phyloP scores from a whole-genome alignment of 2,329 filamentous ascomycete genomes.

The Grosmannia serpens region DNA sequence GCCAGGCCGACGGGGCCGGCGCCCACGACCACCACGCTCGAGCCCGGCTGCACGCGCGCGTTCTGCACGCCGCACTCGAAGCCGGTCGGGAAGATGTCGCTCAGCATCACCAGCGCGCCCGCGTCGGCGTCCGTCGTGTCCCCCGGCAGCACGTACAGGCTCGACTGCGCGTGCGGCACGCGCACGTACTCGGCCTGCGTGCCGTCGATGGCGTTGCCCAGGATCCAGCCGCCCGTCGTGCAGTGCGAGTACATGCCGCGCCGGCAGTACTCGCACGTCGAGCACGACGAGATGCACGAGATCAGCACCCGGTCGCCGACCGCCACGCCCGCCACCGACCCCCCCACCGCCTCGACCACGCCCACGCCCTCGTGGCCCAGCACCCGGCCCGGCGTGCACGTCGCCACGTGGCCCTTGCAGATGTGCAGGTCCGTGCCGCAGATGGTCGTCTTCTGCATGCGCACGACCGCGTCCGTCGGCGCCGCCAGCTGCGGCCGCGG shows the following conservation, averaged over 20 bases:
- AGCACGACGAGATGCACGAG: constrained; percentile 38
- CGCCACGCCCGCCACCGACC: constrained; percentile 32
- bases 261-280: constrained; percentile 37
- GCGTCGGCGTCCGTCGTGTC: constrained; percentile 24
- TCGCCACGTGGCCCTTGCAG: constrained; percentile 39
- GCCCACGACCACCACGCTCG: constrained; percentile 42
- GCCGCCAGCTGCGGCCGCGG: constrained; percentile 28
- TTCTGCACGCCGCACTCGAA: constrained; percentile 42
- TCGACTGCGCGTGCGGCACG: constrained; percentile 37
- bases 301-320: constrained; percentile 41
- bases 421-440: constrained; percentile 48
- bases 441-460: constrained; percentile 35
- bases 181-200: constrained; percentile 47
- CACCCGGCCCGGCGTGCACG: constrained; percentile 30
- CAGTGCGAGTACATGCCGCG: constrained; percentile 41
- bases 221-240: constrained; percentile 39
- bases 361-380: constrained; percentile 45
- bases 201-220: constrained; percentile 41
- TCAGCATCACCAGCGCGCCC: constrained; percentile 34
- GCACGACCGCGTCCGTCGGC: constrained; percentile 37
- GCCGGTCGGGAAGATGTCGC: constrained; percentile 45
- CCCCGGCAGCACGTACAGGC: constrained; percentile 31
- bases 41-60: constrained; percentile 37
- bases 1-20: constrained; percentile 45
- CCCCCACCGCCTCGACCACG: constrained; percentile 31